Conservation (phyloP, 176 grass and related monocot species). For the Ensete glaucum region DNA sequence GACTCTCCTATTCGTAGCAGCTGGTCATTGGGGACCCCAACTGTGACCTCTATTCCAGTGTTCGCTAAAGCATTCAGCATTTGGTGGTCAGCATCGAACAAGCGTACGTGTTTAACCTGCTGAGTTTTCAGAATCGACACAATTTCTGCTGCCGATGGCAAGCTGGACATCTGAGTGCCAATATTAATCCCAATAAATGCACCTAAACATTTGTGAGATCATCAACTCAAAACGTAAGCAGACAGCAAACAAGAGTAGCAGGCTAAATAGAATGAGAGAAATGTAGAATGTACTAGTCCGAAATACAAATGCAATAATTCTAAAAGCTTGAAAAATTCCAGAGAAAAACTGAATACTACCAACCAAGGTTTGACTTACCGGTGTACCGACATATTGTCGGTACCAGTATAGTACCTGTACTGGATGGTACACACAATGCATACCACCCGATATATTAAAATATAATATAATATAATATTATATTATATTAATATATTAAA, state of each 20-base stretch:
- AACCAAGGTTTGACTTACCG: too few species aligned
- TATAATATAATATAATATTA: too few species aligned
- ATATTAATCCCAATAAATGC: slow-evolving; percentile 85
- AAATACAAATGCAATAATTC: neutral
- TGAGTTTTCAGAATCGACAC: slow-evolving; percentile 76
- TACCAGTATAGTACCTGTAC: too few species aligned
- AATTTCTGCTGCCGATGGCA: slow-evolving; percentile 51
- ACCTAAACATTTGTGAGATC: slow-evolving; percentile 32
- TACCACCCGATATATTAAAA: too few species aligned
- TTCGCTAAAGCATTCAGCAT: slow-evolving; percentile 75
- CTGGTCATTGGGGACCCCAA: slow-evolving; percentile 78
- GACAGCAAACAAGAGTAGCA: neutral
- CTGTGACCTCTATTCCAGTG: slow-evolving; percentile 82
- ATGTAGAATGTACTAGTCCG: neutral
- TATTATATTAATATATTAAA: too few species aligned
- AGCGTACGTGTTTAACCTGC: slow-evolving; percentile 68
- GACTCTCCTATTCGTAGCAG: slow-evolving; percentile 77
- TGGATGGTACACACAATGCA: too few species aligned
- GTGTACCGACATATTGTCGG: too few species aligned
- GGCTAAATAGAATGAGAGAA: neutral
- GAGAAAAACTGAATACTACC: neutral
- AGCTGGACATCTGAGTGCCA: slow-evolving; percentile 53
- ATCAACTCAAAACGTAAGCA: neutral
- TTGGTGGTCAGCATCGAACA: slow-evolving; percentile 71
- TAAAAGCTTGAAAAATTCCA: neutral